A percentile compares a stretch with the other conserved stretches of the same genome.
phyloP scores from a whole-genome alignment of 495 filamentous ascomycete species.

The Echria macrotheca region DNA sequence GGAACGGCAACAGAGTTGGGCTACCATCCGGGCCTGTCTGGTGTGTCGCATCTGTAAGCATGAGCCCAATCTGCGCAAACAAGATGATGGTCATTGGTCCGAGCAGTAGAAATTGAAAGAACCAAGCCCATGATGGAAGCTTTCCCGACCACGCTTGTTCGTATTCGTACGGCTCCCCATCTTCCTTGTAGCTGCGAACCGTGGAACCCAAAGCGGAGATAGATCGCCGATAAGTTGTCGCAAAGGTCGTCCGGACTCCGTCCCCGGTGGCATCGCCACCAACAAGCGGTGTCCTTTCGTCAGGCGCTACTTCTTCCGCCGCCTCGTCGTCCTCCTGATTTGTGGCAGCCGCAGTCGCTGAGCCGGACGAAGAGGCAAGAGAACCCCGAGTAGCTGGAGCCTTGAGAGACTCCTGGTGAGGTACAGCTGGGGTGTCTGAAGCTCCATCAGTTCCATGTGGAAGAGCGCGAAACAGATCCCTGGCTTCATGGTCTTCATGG shows the following conservation, averaged over 20 bases:
- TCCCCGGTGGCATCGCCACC: slow-evolving; percentile 33
- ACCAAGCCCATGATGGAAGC: slow-evolving; percentile 79
- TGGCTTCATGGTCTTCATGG: slow-evolving; percentile 43
- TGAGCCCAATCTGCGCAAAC: slow-evolving; percentile 64
- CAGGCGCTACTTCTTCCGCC: slow-evolving; percentile 52
- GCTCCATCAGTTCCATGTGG: slow-evolving; percentile 26
- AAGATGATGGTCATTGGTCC: slow-evolving; percentile 72
- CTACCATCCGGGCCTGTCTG: slow-evolving; percentile 81
- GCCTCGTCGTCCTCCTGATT: slow-evolving; percentile 41
- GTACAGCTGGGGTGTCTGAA: slow-evolving; percentile 21
- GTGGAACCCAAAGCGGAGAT: slow-evolving; percentile 36
- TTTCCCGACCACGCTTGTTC: slow-evolving; percentile 82
- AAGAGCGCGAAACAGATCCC: slow-evolving; percentile 27
- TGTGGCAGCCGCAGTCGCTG: slow-evolving; percentile 7
- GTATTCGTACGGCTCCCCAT: slow-evolving; percentile 53
- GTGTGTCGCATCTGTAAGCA: slow-evolving; percentile 64
- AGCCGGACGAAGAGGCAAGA: slow-evolving; percentile 3
- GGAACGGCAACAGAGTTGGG: slow-evolving; percentile 59
- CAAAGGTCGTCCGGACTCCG: slow-evolving; percentile 63
- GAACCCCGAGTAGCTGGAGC: slow-evolving; percentile 15
- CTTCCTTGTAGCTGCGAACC: slow-evolving; percentile 23
- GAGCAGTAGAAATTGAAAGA: slow-evolving; percentile 75
- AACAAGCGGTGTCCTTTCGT: slow-evolving; percentile 77
- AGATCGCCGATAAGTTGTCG: slow-evolving; percentile 52
- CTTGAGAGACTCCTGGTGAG: slow-evolving; percentile 14